Base-by-base conservation (phyloP, 1,284 basidiomycete genomes). In the Anthracocystis setariae region DNA sequence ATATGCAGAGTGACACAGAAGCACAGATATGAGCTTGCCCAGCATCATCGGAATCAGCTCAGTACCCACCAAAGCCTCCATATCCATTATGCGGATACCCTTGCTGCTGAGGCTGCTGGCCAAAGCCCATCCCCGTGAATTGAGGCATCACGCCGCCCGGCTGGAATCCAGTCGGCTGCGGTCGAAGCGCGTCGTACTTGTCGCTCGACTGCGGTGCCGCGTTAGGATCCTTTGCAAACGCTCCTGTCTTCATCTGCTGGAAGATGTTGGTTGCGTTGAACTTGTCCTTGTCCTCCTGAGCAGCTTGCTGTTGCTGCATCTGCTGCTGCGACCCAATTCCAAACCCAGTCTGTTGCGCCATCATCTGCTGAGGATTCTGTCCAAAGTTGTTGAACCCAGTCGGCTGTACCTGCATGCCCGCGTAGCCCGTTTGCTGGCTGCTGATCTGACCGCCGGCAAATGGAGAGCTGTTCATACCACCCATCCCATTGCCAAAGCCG, bases 111-210 rank as follows among this genome's bases (percentile, higher is more conserved):
- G 45, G 60, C 56, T 57, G 64, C 44, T 73, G 62, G 5, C 60
- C 59, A 32, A 49, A 66, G 5, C 32, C 49, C 55, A 73, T 63
- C 8, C 69, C 69, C 13, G 69, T 73, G 35, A 62, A 63, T 47
- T 72, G 74, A 37, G 73, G 74, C 65, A 77, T 74, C 38, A 81
- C 78, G 24, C 77, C 77, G 3, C 79, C 80, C 0, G 79, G 68
- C 27, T 75, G 70, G 70, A 81, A 82, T 8, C 81, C 80, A 3
- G 81, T 82, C 9, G 81, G 80, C 57, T 82, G 81, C 3, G 81
- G 79, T 27, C 80, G 72, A 38, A 82, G 57, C 12, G 81, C 76
- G 46, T 82, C 81, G 64, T 82, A 82, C 65, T 76, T 80, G 32
- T 75, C 77, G 49, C 72, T 76, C 61, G 64, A 39, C 60, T 79